Evolutionary conservation across 306 rosid species (phyloP).

Genomic region (Gastrolobium villosum): DNA sequence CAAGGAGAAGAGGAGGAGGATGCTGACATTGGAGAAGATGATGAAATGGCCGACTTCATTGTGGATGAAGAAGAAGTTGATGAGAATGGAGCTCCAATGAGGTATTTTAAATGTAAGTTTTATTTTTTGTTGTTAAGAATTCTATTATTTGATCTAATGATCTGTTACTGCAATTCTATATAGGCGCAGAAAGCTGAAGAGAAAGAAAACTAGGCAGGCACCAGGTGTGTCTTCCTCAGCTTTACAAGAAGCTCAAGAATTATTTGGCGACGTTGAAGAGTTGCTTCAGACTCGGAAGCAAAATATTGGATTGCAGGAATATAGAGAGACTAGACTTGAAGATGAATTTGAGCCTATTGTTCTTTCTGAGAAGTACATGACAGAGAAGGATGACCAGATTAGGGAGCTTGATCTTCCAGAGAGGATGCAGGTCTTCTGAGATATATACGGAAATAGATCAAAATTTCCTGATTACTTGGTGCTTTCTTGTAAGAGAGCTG

Average conservation of each 20-base stretch:
- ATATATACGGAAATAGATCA: slow-evolving; percentile 10
- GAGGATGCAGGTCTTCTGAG: slow-evolving; percentile 88
- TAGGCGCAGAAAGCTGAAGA: slow-evolving; percentile 75
- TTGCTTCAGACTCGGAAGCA: slow-evolving; percentile 67
- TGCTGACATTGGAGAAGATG: slow-evolving; percentile 93
- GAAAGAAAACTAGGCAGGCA: slow-evolving; percentile 73
- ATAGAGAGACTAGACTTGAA: slow-evolving; percentile 83
- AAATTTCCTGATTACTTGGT: slow-evolving; percentile 10
- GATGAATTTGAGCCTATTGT: slow-evolving; percentile 95
- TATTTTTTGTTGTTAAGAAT: slow-evolving; percentile 3
- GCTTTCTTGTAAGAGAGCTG: slow-evolving; percentile 26
- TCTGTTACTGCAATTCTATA: slow-evolving; percentile 30
- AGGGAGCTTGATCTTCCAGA: slow-evolving; percentile 88
- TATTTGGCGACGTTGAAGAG: slow-evolving; percentile 96
- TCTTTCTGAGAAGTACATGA: slow-evolving; percentile 92
- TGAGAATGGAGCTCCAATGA: slow-evolving; percentile 81
- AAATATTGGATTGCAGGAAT: slow-evolving; percentile 65
- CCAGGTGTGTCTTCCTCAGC: slow-evolving; percentile 90
- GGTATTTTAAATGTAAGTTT: slow-evolving; percentile 53
- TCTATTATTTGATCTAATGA: slow-evolving; percentile 35
- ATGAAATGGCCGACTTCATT: slow-evolving; percentile 98
- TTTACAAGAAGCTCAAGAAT: slow-evolving; percentile 92
- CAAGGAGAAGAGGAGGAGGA: slow-evolving; percentile 92
- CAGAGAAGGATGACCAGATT: slow-evolving; percentile 84
- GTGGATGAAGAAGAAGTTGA: slow-evolving; percentile 91